Conservation (phyloP, 371 early-diverging fungal genomes). For the Saksenaea oblongispora region DNA sequence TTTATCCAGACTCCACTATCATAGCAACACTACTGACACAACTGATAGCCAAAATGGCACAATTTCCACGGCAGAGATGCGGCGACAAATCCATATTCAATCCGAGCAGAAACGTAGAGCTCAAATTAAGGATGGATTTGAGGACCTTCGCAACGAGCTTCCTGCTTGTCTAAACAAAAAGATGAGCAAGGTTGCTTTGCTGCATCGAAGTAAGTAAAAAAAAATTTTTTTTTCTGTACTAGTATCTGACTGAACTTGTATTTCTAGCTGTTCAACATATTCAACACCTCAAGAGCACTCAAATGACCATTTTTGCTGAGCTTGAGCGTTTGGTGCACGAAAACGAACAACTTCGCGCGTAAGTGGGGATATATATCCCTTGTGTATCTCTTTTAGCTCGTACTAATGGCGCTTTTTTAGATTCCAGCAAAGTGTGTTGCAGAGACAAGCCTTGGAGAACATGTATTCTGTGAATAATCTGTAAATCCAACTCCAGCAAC, state of each 20-base stretch:
- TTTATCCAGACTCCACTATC: neutral
- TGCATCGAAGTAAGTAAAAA: slow-evolving; percentile 32
- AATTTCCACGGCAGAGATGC: slow-evolving; percentile 32
- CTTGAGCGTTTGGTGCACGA: slow-evolving; percentile 31
- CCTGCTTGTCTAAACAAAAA: slow-evolving; percentile 43
- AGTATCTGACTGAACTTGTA: neutral
- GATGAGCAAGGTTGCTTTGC: slow-evolving; percentile 44
- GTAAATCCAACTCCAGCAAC: slow-evolving; percentile 12
- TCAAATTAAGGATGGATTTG: slow-evolving; percentile 51
- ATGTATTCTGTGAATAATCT: slow-evolving; percentile 44
- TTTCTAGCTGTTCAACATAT: slow-evolving; percentile 31
- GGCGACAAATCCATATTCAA: slow-evolving; percentile 50
- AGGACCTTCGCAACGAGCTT: slow-evolving; percentile 38
- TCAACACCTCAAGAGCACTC: slow-evolving; percentile 35
- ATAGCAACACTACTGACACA: neutral
- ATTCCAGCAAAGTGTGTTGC: slow-evolving; percentile 50
- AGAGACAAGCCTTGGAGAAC: slow-evolving; percentile 53
- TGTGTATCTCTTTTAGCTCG: neutral
- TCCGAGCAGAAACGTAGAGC: slow-evolving; percentile 51
- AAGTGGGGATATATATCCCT: slow-evolving; percentile 3
- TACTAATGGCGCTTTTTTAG: slow-evolving; percentile 8
- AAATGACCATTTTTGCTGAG: slow-evolving; percentile 30
- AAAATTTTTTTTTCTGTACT: neutral
- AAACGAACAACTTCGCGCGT: slow-evolving; percentile 36
- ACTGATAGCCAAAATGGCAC: neutral